Base-by-base conservation (phyloP, 2,329 filamentous ascomycete species). In the Spiromastix sp. region DNA sequence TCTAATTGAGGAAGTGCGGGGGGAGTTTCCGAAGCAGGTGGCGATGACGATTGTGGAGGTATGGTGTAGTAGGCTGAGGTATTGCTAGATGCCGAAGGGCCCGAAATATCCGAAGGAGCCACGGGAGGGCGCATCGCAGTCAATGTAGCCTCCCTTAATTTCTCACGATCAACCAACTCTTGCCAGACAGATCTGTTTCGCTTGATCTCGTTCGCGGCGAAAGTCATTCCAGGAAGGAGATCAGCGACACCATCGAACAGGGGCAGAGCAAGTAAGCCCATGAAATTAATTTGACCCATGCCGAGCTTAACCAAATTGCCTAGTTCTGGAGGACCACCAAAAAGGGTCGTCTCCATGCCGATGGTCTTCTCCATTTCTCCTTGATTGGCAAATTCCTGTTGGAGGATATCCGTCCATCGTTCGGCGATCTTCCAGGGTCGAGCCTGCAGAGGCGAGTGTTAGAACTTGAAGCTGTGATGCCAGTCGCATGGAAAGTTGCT, bases 181-280 rank as follows among this genome's bases (percentile, higher is more conserved):
- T 59, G 56, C 71, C 93, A 96, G 4, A 79, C 68, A 2, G 63
- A 60, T 56, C 81, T 83, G 58, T 96, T 96, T 39, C 64, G 64
- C 33, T 82, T 70, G 16, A 96, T 78, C 58, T 94, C 85, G 17
- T 82, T 74, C 9, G 93, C 79, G 9, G 81, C 84, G 57, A 93
- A 95, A 33, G 70, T 67, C 77, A 96, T 84, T 15, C 74, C 75
- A 2, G 91, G 87, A 51, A 96, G 72, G 22, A 96, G 74, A 48
- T 93, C 83, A 19, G 84, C 78, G 5, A 96, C 80, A 5, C 82
- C 84, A 52, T 86, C 78, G 54, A 98, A 98, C 0, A 98, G 71
- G 1, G 91, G 91, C 32, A 87, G 77, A 11, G 89, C 91, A 56
- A 96, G 96, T 49, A 95, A 74, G 45, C 85, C 91, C 84, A 96